Evolutionary conservation across 805 yeast genomes (phyloP).

Genomic region (Suhomyces tanzawaensis): DNA sequence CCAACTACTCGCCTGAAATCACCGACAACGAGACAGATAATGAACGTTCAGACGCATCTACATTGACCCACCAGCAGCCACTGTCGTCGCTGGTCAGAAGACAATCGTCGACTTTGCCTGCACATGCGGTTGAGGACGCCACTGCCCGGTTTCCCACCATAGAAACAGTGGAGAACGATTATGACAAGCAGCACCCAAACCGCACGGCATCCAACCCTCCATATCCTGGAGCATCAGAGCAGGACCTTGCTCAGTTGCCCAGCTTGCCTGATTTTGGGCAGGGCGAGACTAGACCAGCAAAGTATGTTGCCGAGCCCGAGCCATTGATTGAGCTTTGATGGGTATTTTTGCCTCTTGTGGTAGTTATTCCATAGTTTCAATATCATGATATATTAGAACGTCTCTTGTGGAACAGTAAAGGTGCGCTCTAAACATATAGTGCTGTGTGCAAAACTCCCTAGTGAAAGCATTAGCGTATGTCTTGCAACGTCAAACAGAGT

Average conservation of each 20-base stretch:
- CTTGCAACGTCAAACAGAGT: too few species aligned
- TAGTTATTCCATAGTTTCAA: too few species aligned
- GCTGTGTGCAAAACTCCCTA: too few species aligned
- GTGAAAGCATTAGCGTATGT: too few species aligned
- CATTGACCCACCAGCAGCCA: conserved; percentile 1
- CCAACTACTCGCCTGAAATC: conserved; percentile 7
- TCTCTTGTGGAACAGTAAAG: too few species aligned
- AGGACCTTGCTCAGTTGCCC: background rate
- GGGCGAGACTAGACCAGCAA: conserved; percentile 4
- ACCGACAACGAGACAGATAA: conserved; percentile 8
- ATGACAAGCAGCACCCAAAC: conserved; percentile 8
- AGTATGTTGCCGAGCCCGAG: conserved; percentile 32
- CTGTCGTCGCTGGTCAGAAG: conserved; percentile 5
- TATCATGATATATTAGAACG: too few species aligned
- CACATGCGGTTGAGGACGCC: conserved; percentile 15
- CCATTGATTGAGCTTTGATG: conserved; percentile 40
- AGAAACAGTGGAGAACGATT: conserved; percentile 12
- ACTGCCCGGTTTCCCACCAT: conserved; percentile 14
- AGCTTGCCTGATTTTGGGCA: conserved; percentile 3
- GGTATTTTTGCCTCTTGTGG: too few species aligned
- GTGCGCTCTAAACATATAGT: too few species aligned
- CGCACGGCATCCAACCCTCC: background rate
- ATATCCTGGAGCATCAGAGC: conserved; percentile 1
- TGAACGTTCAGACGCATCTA: background rate
- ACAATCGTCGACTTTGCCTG: conserved; percentile 11